A percentile compares a stretch with the other conserved stretches of the same genome.
These are phyloP conservation scores for Malania oleifera DNA, from an alignment of 164 flowering plant genomes.

Conservation along the genomic window DNA sequence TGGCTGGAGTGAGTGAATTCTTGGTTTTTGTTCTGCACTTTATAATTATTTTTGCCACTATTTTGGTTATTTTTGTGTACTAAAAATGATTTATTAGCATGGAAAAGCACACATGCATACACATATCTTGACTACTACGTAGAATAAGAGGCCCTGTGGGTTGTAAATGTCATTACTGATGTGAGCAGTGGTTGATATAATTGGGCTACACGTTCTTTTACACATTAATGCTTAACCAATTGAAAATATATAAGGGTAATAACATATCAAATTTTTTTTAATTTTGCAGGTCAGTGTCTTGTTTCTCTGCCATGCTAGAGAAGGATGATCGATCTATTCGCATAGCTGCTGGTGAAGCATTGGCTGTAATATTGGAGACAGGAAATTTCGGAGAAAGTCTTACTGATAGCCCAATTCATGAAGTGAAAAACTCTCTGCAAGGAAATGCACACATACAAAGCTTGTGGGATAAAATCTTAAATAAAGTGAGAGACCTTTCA, in stretches of 20 bases:
- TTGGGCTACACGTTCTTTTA: too few relatives aligned
- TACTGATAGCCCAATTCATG: slow-evolving; percentile 30
- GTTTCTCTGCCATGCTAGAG: slow-evolving; percentile 59
- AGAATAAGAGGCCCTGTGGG: too few relatives aligned
- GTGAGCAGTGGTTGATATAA: too few relatives aligned
- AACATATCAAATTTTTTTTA: neutral
- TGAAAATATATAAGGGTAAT: neutral
- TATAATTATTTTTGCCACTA: neutral
- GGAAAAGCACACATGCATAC: too few relatives aligned
- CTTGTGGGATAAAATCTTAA: slow-evolving; percentile 52
- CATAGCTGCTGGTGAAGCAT: slow-evolving; percentile 90
- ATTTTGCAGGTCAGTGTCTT: slow-evolving; percentile 59
- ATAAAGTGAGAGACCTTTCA: slow-evolving; percentile 69
- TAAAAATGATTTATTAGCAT: too few relatives aligned
- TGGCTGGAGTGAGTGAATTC: slow-evolving; percentile 72
- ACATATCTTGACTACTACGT: too few relatives aligned
- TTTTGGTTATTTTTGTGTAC: too few relatives aligned
- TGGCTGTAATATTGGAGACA: slow-evolving; percentile 75
- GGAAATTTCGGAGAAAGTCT: slow-evolving; percentile 47
- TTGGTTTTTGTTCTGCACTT: neutral
- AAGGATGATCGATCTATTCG: slow-evolving; percentile 79
- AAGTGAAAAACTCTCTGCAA: slow-evolving; percentile 27
- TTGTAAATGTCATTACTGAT: too few relatives aligned
- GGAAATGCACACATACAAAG: slow-evolving; percentile 40
- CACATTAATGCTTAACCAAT: neutral